Conservation (phyloP, 2,329 filamentous ascomycete genomes). For the Byssochlamys sp. region DNA sequence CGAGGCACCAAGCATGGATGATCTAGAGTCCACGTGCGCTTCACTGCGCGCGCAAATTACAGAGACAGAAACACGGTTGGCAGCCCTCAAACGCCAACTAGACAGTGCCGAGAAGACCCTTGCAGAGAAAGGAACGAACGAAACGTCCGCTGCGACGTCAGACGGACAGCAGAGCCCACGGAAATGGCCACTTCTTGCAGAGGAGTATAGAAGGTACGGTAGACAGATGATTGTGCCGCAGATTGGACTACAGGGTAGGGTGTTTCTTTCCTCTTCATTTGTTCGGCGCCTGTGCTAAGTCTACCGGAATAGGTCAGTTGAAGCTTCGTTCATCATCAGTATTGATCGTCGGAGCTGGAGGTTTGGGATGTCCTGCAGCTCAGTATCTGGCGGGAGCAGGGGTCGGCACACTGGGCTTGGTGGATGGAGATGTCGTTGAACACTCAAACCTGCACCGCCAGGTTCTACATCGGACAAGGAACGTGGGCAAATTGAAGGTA, state of each 20-base stretch:
- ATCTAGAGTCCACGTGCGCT: conserved; percentile 18
- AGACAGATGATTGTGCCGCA: conserved; percentile 81
- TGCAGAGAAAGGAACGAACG: conserved; percentile 3
- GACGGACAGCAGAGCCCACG: conserved; percentile 1
- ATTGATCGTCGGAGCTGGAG: conserved; percentile 76
- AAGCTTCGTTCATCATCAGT: conserved; percentile 60
- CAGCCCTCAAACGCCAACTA: conserved; percentile 27
- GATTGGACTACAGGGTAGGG: conserved; percentile 62
- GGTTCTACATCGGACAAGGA: conserved; percentile 63
- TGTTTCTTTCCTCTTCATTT: neutral
- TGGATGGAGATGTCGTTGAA: conserved; percentile 83
- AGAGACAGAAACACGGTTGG: conserved; percentile 27
- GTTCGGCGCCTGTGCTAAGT: conserved; percentile 1
- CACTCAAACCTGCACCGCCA: conserved; percentile 86
- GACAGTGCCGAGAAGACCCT: conserved; percentile 17
- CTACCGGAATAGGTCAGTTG: conserved; percentile 55
- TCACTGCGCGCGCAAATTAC: conserved; percentile 28
- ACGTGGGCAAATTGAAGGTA: conserved; percentile 69
- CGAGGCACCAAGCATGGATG: conserved; percentile 9
- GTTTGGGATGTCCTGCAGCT: conserved; percentile 82
- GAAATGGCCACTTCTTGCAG: conserved; percentile 58
- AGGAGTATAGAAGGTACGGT: conserved; percentile 80
- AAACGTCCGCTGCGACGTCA: neutral
- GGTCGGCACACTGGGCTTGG: conserved; percentile 69
- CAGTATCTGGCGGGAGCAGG: conserved; percentile 88